phyloP scores from a whole-genome alignment of 352 stramenopile species.

The Globisporangium okanoganense region DNA sequence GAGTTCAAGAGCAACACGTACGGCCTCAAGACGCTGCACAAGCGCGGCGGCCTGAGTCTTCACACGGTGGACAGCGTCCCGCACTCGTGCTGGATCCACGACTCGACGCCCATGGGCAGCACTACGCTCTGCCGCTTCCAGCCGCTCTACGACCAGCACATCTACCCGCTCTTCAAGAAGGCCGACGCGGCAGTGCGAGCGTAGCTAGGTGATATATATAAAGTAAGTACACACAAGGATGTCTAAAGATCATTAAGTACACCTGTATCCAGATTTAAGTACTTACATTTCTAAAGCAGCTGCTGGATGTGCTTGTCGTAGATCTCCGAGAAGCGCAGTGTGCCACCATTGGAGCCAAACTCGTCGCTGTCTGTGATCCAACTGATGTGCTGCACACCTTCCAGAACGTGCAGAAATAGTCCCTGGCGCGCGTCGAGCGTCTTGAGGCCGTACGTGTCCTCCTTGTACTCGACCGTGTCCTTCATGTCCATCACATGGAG shows the following conservation, averaged over 20 bases:
- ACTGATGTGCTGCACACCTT: constrained; percentile 24
- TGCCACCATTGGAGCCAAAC: background rate
- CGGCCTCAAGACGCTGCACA: constrained; percentile 26
- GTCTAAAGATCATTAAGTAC: background rate
- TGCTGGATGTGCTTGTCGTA: constrained; percentile 17
- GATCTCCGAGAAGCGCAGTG: constrained; percentile 9
- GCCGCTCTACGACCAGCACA: constrained; percentile 8
- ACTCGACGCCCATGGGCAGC: background rate
- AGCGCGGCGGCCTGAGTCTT: constrained; percentile 20
- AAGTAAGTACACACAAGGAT: background rate
- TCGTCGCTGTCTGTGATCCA: constrained; percentile 23
- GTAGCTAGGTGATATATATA: background rate
- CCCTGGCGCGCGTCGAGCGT: constrained; percentile 23
- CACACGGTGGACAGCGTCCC: constrained; percentile 18
- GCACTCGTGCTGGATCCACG: constrained; percentile 27
- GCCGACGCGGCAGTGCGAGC: background rate
- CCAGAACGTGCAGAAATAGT: constrained; percentile 18
- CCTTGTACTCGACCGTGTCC: constrained; percentile 25
- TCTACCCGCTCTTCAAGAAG: constrained; percentile 10
- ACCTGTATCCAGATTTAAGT: background rate
- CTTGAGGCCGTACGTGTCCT: constrained; percentile 23
- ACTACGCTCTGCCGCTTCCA: constrained; percentile 8
- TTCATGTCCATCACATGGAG: constrained; percentile 27
- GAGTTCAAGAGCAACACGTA: constrained; percentile 31
- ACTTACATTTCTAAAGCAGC: background rate